A percentile compares a stretch with the other conserved stretches of the same genome.
phyloP scores from a whole-genome alignment of 345 rosid genomes.

The Salix koriyanagi region DNA sequence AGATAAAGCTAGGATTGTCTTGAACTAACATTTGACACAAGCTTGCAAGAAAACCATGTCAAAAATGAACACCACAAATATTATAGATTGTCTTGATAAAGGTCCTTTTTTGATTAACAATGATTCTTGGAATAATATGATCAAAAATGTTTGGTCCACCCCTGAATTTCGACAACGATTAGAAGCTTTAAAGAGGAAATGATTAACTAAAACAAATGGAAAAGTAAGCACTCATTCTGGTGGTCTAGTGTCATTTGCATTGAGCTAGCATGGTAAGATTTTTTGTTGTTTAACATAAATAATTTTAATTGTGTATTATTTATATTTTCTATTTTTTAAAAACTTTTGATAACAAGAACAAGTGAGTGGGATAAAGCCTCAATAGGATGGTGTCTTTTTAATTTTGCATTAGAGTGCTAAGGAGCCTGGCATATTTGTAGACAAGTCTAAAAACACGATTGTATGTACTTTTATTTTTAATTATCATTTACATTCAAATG shows the following conservation, averaged over 20 bases:
- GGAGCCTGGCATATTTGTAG: rapidly evolving
- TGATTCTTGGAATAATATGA: background rate
- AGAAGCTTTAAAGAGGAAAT: rapidly evolving
- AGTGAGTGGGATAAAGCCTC: no score
- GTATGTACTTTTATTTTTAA: background rate
- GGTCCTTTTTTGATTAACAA: background rate
- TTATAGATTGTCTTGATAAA: background rate
- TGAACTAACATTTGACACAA: background rate
- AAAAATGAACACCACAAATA: background rate
- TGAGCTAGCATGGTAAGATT: rapidly evolving
- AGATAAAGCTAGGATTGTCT: background rate
- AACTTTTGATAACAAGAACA: no score
- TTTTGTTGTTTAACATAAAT: background rate
- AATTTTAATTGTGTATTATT: background rate
- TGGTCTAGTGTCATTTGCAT: background rate
- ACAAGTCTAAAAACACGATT: background rate
- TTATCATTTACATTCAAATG: background rate
- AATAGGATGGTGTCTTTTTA: no score
- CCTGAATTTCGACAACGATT: background rate
- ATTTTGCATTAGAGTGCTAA: background rate
- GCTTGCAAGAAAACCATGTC: background rate
- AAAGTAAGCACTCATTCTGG: background rate
- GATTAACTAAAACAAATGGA: rapidly evolving
- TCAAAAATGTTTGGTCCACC: background rate
- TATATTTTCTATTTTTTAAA: background rate